Evolutionary conservation across 352 stramenopile genomes (phyloP), one percentile per base, ranked within the genome.

Genomic region (Discostella stelligera): DNA sequence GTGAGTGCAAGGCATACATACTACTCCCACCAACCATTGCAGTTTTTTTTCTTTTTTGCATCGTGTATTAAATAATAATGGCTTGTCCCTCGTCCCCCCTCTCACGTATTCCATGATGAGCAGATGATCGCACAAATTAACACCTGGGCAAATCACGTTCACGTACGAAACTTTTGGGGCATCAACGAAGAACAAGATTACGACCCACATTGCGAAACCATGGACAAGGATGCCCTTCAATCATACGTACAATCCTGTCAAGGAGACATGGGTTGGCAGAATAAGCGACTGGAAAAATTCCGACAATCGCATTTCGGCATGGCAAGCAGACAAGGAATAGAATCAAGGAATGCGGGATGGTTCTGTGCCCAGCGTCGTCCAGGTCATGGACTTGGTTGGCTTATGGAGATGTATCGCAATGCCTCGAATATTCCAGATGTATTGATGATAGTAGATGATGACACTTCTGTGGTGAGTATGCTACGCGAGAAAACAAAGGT

Each of bases 131-230:
- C 54, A 13, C 71, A 79, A 74, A 39, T 73, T 14, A 46, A 72
- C 3, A 79, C 71, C 0, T 79, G 71, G 71, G 62, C 71, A n/a
- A 52, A 20, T 16, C 71, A 79, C 56, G 14, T 3, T 0, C 46
- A 30, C 14, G 46, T 73, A 6, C 62, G 71, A 2, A 37, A 79
- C 23, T 79, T 41, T 65, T 79, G 63, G 62, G 71, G 71, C 9
- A 49, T 79, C 37, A 65, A 41, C 20, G 71, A 79, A 63, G 7
- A 7, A 6, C n/a, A 67, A 9, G 71, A 79, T 46, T 79, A 54
- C 20, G 55, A 68, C 56, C 3, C 18, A 10, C 20, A 59, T 13
- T 79, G 71, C 21, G 20, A 16, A 25, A 14, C 6, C 18, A 67
- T 68, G 53, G 32, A 23, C 14, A 27, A 53, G 10, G 52, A 67